Evolutionary conservation across 2,329 filamentous ascomycete species (phyloP).

Genomic region (Fusarium sp.): DNA sequence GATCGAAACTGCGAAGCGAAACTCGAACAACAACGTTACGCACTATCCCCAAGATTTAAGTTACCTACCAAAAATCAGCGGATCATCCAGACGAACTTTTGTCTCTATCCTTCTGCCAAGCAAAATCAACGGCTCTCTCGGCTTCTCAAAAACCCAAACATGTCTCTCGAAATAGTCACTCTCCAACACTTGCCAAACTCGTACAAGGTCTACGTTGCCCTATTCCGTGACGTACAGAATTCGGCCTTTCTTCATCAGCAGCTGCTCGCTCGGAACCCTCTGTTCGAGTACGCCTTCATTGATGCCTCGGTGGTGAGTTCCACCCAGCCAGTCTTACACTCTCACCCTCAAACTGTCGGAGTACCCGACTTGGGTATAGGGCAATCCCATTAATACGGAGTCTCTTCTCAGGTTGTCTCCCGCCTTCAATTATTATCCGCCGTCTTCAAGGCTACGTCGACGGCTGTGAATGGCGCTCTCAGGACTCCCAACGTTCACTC

Average conservation of each 20-base stretch:
- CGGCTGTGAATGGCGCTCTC: conserved; percentile 68
- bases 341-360: not conserved
- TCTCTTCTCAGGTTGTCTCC: conserved; percentile 70
- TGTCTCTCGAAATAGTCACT: conserved; percentile 72
- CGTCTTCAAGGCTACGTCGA: conserved; percentile 79
- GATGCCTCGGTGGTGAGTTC: conserved; percentile 80
- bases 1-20: conserved; percentile 20
- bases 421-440: conserved; percentile 79
- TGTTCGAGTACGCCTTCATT: conserved; percentile 93
- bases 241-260: conserved; percentile 82
- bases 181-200: conserved; percentile 80
- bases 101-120: not conserved
- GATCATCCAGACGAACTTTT: conserved; percentile 9
- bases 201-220: conserved; percentile 75
- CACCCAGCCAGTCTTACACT: no score
- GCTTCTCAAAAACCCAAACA: conserved; percentile 43
- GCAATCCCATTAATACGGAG: conserved; percentile 11
- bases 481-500: conserved; percentile 90
- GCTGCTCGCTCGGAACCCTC: conserved; percentile 83
- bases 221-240: conserved; percentile 84
- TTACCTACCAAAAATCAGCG: conserved; percentile 15
- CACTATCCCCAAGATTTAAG: conserved; percentile 10
- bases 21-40: conserved; percentile 9
- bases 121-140: not conserved
- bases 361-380: conserved; percentile 20